Base-by-base conservation (phyloP, 495 filamentous ascomycete genomes). In the Hyaloscypha variabilis region DNA sequence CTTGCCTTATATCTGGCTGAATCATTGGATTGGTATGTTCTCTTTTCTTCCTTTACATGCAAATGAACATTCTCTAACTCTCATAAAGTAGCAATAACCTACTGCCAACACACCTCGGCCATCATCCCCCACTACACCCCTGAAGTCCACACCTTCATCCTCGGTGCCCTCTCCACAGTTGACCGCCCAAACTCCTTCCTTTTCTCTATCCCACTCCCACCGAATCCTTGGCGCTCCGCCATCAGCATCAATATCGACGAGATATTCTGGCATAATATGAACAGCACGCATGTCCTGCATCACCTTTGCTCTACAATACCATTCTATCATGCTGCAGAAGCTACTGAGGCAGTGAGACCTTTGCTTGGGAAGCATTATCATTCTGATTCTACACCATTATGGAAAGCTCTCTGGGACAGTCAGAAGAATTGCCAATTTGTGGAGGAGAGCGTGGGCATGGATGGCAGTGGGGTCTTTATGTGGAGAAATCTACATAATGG, bases 201-300 rank as follows among this genome's bases (percentile, higher is more conserved):
- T 67, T 84, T 94, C 77, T n/a, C n/a, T n/a, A n/a, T n/a, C n/a
- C n/a, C n/a, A n/a, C n/a, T n/a, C n/a, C n/a, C n/a, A n/a, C n/a
- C n/a, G n/a, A n/a, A n/a, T n/a, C n/a, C n/a, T n/a, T n/a, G n/a
- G n/a, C n/a, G n/a, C n/a, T n/a, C n/a, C n/a, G n/a, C n/a, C n/a
- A n/a, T n/a, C n/a, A n/a, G n/a, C n/a, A n/a, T n/a, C n/a, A n/a
- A n/a, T n/a, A n/a, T n/a, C n/a, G n/a, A n/a, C n/a, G n/a, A n/a
- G n/a, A n/a, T n/a, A n/a, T n/a, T n/a, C n/a, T n/a, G n/a, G n/a
- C 91, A 95, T 79, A 90, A 91, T 72, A 94, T 94, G 74, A 89
- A 92, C 75, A 91, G 94, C 77, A 92, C 91, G 49, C 92, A 94
- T 79, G 92, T 96, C 60, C 82, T 93, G 51, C 92, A 96, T 79